Base-by-base conservation (phyloP, 768 basidiomycete species). In the Ephemerocybe angulata region DNA sequence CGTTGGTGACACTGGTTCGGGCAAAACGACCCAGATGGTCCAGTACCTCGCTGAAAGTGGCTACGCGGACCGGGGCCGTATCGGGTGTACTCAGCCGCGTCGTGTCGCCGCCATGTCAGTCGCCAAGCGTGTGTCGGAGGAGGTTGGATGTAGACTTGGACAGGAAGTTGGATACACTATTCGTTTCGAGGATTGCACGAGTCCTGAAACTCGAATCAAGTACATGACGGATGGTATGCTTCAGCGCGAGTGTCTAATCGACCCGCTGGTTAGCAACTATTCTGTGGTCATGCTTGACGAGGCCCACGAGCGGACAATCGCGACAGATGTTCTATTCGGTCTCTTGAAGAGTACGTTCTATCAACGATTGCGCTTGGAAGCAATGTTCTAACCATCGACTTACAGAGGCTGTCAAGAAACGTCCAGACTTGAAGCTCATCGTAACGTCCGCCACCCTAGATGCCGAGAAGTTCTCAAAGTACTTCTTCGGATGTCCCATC, bases 141-240 rank as follows among this genome's bases (percentile, higher is more conserved):
- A 99, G 73, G 96, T 99, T 15, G 97, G 97, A 11, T 98, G 96
- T 73, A 85, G 97, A 15, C 76, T 99, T 8, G 97, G 97, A 5
- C 93, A 95, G 66, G 97, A 98, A 69, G 96, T 99, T 58, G 97
- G 97, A 6, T 99, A 99, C 68, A 90, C 90, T 5, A 98, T 99
- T 63, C 96, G 97, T 76, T 99, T 99, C 70, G 97, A 99, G 74
- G 97, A 99, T 70, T 94, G 96, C 71, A 98, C 97, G 5, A 90
- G 93, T 65, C 96, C 97, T 3, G 97, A 99, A 72, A 98, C 97
- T 3, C 86, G 90, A 65, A 99, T 99, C 81, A 99, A 98, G 72
- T 99, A 97, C 81, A 98, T 99, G 97, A 99, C 97, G 65, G 97
- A 98, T 66, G 97, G 97, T 76, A 98, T 99, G 93, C 80, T 99